Percentiles rank a stretch among this genome's conserved stretches.
These are phyloP conservation scores for Lomentospora prolificans DNA, from an alignment of 2,329 filamentous ascomycete species.

Conservation along the genomic window DNA sequence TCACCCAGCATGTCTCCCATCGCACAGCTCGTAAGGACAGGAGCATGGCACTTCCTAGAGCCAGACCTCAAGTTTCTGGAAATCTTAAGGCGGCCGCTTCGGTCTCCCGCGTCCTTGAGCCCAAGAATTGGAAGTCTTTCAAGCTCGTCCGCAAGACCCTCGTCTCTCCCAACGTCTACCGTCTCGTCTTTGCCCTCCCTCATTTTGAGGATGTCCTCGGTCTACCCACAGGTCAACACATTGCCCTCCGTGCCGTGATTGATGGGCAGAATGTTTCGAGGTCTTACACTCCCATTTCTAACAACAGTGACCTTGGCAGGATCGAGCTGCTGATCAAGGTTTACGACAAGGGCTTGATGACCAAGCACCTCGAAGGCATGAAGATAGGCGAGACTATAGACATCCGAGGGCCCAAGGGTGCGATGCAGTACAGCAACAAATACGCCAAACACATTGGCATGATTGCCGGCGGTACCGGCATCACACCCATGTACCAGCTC, in stretches of 20 bases:
- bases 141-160: slow-evolving; percentile 29
- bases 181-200: slow-evolving; percentile 38
- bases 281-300: slow-evolving; percentile 45
- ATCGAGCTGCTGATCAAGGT: slow-evolving; percentile 86
- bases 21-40: neutral
- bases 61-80: neutral
- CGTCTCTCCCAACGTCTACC: slow-evolving; percentile 33
- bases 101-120: neutral
- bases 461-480: slow-evolving; percentile 87
- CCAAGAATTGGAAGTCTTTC: slow-evolving; percentile 19
- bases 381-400: slow-evolving; percentile 71
- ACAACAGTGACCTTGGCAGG: slow-evolving; percentile 51
- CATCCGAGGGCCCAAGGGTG: slow-evolving; percentile 79
- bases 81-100: neutral
- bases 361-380: slow-evolving; percentile 76
- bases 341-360: slow-evolving; percentile 89
- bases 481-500: slow-evolving; percentile 97
- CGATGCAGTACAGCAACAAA: slow-evolving; percentile 66
- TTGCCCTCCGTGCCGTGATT: slow-evolving; percentile 38
- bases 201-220: slow-evolving; percentile 33
- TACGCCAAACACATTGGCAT: slow-evolving; percentile 84
- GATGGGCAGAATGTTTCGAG: slow-evolving; percentile 34
- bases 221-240: slow-evolving; percentile 47
- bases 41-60: neutral
- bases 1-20: neutral